These are phyloP conservation scores for Piper betle DNA, from an alignment of 164 flowering plant species.

Conservation along the genomic window DNA sequence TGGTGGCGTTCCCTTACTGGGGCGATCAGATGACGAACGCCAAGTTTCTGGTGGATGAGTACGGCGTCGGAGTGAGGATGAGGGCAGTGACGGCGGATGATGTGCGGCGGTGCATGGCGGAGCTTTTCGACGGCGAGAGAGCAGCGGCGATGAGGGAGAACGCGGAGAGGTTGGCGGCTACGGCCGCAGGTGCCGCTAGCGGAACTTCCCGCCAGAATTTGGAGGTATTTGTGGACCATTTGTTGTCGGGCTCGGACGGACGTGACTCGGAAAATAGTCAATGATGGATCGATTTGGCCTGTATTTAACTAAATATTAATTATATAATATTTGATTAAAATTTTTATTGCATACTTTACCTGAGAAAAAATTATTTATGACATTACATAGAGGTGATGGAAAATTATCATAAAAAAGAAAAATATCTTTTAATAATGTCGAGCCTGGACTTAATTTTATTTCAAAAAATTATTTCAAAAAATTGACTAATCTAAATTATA, in stretches of 20 bases:
- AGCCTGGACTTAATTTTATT: no score
- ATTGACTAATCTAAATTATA: no score
- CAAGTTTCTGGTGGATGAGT: slow-evolving; percentile 46
- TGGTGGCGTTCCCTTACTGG: slow-evolving; percentile 52
- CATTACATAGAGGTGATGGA: no score
- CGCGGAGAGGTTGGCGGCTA: slow-evolving; percentile 45
- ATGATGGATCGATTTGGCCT: no score
- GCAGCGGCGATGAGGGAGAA: slow-evolving; percentile 49
- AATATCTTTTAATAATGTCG: no score
- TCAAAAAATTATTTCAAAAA: no score
- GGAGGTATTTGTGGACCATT: slow-evolving; percentile 26
- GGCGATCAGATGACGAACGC: slow-evolving; percentile 68
- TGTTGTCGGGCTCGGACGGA: background rate
- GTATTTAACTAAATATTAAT: no score
- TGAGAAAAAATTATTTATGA: no score
- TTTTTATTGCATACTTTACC: no score
- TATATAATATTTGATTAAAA: no score
- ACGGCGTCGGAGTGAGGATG: slow-evolving; percentile 36
- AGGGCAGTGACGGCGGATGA: slow-evolving; percentile 34
- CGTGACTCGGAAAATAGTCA: background rate
- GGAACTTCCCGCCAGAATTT: slow-evolving; percentile 58
- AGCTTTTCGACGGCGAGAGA: slow-evolving; percentile 33
- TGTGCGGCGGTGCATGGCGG: slow-evolving; percentile 36
- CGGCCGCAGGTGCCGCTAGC: slow-evolving; percentile 53
- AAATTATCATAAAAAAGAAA: no score